Conservation (phyloP, 2,329 filamentous ascomycete genomes). For the Calonectria ilicicola region DNA sequence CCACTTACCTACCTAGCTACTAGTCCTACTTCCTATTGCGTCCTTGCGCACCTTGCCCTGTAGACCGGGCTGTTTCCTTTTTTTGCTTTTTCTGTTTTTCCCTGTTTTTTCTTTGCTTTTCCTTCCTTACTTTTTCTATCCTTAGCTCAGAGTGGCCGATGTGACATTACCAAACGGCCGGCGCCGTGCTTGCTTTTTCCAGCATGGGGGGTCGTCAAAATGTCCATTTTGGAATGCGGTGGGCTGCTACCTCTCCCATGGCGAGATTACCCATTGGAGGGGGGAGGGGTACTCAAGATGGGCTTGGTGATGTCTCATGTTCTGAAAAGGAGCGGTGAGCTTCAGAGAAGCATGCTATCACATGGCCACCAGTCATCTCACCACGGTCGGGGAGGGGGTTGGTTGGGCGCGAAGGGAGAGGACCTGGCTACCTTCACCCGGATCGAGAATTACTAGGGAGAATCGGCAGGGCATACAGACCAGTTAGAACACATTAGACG, state of each 20-base stretch:
- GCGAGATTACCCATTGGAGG: neutral
- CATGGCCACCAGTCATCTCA: neutral
- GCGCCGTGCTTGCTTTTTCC: neutral
- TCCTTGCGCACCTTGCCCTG: neutral
- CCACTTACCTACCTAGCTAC: too few relatives aligned
- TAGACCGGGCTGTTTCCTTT: neutral
- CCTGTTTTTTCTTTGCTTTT: neutral
- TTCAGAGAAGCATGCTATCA: neutral
- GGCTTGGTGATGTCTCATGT: constrained; percentile 8
- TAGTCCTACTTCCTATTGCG: neutral
- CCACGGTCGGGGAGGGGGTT: constrained; percentile 5
- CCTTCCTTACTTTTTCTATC: neutral
- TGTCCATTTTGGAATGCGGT: neutral
- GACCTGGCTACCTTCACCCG: neutral
- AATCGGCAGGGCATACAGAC: neutral
- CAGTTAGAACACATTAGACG: neutral
- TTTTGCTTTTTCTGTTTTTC: neutral
- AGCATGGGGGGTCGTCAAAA: neutral
- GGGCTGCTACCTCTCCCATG: neutral
- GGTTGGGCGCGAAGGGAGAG: constrained; percentile 7
- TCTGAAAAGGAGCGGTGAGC: constrained; percentile 15
- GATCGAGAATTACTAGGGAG: neutral
- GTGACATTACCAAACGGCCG: constrained; percentile 5
- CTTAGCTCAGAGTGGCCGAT: neutral
- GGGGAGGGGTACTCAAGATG: neutral